phyloP scores from a whole-genome alignment of 257 asterid genomes.

The Rhazya stricta region DNA sequence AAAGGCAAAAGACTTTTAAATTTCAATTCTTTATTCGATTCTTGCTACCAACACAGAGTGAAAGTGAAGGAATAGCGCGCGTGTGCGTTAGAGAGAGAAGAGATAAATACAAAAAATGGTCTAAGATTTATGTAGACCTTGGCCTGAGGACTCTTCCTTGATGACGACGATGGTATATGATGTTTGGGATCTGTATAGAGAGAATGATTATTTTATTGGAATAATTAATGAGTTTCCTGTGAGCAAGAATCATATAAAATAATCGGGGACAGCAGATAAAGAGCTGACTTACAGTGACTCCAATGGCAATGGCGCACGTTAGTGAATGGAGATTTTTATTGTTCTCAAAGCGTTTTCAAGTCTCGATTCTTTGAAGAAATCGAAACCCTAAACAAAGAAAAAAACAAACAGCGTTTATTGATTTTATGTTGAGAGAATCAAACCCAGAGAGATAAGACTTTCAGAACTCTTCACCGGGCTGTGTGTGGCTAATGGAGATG shows the following conservation, averaged over 20 bases:
- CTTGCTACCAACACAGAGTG: neutral
- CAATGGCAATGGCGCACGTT: slow-evolving; percentile 30
- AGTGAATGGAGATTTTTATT: slow-evolving; percentile 16
- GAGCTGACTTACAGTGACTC: slow-evolving; percentile 58
- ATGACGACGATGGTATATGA: slow-evolving; percentile 1
- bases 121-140: slow-evolving; percentile 13
- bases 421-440: slow-evolving; percentile 5
- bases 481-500: neutral
- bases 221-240: neutral
- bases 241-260: neutral
- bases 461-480: neutral
- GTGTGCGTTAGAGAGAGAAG: neutral
- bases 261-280: slow-evolving; percentile 30
- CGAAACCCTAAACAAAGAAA: neutral
- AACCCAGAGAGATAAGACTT: neutral
- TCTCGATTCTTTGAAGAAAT: slow-evolving; percentile 19
- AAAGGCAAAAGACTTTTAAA: slow-evolving; percentile 17
- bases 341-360: neutral
- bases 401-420: neutral
- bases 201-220: slow-evolving; percentile 7
- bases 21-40: no score
- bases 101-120: neutral
- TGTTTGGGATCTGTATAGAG: slow-evolving; percentile 22
- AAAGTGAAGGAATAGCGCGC: neutral
- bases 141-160: neutral